These are phyloP conservation scores for Leucocoprinus birnbaumii DNA, from an alignment of 768 basidiomycete genomes.

Conservation along the genomic window DNA sequence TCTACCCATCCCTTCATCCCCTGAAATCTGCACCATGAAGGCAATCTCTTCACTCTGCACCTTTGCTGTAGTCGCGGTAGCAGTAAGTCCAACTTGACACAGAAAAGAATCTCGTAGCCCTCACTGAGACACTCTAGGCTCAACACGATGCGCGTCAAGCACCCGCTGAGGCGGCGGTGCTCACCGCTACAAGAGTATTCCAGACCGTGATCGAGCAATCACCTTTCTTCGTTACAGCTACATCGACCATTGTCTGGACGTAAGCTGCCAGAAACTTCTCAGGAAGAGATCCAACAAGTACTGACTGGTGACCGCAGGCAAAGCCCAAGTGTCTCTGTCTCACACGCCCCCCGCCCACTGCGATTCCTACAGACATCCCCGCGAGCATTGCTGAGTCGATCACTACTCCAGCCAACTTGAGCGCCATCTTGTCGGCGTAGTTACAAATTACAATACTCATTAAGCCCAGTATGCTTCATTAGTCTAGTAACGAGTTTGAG, in stretches of 20 bases:
- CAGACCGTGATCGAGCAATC: conserved; percentile 19
- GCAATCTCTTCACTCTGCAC: background rate
- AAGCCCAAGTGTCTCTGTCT: conserved; percentile 17
- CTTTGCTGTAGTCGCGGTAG: background rate
- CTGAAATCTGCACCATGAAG: background rate
- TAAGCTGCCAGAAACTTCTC: conserved; percentile 12
- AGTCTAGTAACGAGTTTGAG: too few species aligned
- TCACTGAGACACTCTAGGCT: background rate
- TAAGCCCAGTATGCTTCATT: too few species aligned
- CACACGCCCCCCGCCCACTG: conserved; percentile 11
- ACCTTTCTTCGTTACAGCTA: conserved; percentile 21
- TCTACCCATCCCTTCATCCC: background rate
- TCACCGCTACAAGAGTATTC: conserved; percentile 18
- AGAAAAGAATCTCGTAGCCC: background rate
- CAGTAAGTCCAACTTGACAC: background rate
- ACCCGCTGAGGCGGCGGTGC: conserved; percentile 16
- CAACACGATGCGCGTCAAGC: conserved; percentile 1
- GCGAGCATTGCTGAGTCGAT: background rate
- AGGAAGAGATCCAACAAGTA: background rate
- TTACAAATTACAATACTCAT: too few species aligned
- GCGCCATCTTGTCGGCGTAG: background rate
- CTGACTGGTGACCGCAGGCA: conserved; percentile 13
- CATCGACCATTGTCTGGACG: conserved; percentile 23
- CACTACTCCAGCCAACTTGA: background rate
- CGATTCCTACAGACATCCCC: conserved; percentile 2